Evolutionary conservation across 2,329 filamentous ascomycete species (phyloP).

Genomic region (Aspergillus oerlinghausenensis): DNA sequence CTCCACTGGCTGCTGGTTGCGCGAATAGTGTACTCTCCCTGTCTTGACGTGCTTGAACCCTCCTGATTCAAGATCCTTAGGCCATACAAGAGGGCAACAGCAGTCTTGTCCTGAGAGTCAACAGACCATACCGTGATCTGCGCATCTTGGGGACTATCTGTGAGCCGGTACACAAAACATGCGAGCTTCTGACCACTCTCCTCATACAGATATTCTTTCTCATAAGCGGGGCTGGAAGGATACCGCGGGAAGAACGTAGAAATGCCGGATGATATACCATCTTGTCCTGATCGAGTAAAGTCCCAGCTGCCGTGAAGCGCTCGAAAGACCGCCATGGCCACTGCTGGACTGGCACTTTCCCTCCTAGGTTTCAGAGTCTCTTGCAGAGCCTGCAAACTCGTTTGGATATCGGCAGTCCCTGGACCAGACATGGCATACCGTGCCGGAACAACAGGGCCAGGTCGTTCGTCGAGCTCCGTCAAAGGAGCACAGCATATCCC

Average conservation of each 20-base stretch:
- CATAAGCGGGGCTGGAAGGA: slow-evolving; percentile 44
- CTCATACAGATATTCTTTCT: slow-evolving; percentile 32
- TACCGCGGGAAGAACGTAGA: slow-evolving; percentile 61
- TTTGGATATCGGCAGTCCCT: slow-evolving; percentile 31
- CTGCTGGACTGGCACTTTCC: slow-evolving; percentile 48
- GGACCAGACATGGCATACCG: slow-evolving; percentile 38
- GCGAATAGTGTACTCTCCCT: slow-evolving; percentile 12
- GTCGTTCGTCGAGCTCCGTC: slow-evolving; percentile 28
- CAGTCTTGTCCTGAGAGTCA: background rate
- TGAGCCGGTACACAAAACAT: slow-evolving; percentile 11
- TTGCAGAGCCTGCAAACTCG: slow-evolving; percentile 47
- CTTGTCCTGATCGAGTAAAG: slow-evolving; percentile 47
- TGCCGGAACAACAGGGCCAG: slow-evolving; percentile 49
- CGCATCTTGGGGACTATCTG: slow-evolving; percentile 5
- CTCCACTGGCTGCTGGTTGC: background rate
- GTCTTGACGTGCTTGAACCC: background rate
- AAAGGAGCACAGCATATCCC: slow-evolving; percentile 45
- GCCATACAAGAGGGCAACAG: slow-evolving; percentile 4
- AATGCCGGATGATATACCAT: slow-evolving; percentile 53
- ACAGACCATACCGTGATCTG: slow-evolving; percentile 15
- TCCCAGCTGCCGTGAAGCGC: slow-evolving; percentile 67
- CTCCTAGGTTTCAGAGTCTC: slow-evolving; percentile 29
- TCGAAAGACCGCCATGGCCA: slow-evolving; percentile 64
- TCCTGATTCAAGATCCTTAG: slow-evolving; percentile 5
- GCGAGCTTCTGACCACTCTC: slow-evolving; percentile 10